phyloP scores from a whole-genome alignment of 2,329 filamentous ascomycete species.

The Fusarium compactum region DNA sequence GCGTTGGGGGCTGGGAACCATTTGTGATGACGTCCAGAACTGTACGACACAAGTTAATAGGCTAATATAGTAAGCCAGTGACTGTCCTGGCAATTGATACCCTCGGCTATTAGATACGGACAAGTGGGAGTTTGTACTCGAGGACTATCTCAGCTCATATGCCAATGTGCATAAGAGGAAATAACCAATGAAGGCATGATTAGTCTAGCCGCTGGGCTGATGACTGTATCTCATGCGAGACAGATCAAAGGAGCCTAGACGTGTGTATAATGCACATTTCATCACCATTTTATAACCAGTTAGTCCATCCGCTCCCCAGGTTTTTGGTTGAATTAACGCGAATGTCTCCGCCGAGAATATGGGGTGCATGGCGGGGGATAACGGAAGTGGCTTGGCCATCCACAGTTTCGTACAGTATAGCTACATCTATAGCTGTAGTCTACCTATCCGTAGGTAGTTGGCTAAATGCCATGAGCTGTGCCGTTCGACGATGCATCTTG shows the following conservation, averaged over 20 bases:
- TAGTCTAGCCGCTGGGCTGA: constrained; percentile 3
- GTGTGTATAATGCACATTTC: background rate
- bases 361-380: constrained; percentile 37
- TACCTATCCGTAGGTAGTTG: background rate
- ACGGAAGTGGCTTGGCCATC: constrained; percentile 32
- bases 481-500: constrained; percentile 24
- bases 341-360: constrained; percentile 36
- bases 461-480: constrained; percentile 18
- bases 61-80: background rate
- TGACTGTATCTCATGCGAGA: constrained; percentile 15
- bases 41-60: background rate
- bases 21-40: constrained; percentile 9
- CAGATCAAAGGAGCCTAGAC: background rate
- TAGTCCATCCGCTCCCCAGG: constrained; percentile 9
- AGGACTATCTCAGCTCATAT: constrained; percentile 6
- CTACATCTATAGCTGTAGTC: background rate
- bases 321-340: constrained; percentile 5
- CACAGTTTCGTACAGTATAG: constrained; percentile 10
- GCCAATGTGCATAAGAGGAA: constrained; percentile 8
- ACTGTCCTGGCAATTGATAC: background rate
- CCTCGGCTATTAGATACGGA: constrained; percentile 23
- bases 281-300: constrained; percentile 6
- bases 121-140: constrained; percentile 15
- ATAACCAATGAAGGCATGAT: constrained; percentile 11
- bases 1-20: background rate